These are phyloP conservation scores for Cyclotella atomus DNA, from an alignment of 108 stramenopile genomes.

Conservation along the genomic window DNA sequence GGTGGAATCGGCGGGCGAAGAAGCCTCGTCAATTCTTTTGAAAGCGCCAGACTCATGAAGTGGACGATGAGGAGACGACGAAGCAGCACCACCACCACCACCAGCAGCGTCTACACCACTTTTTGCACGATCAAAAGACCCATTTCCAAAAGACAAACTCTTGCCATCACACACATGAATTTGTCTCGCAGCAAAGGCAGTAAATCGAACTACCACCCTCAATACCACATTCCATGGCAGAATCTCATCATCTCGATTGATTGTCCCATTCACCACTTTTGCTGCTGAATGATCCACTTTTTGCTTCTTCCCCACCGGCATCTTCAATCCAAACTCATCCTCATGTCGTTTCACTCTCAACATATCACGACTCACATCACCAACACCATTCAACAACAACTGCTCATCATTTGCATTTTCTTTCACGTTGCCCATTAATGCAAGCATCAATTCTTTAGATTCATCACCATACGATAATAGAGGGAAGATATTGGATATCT, in stretches of 20 bases:
- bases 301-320: neutral
- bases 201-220: conserved; percentile 36
- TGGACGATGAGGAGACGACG: no score
- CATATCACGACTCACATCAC: no score
- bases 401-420: neutral
- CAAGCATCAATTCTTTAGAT: conserved; percentile 18
- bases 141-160: no score
- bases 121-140: no score
- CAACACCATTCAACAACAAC: neutral
- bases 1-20: no score
- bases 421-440: conserved; percentile 1
- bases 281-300: neutral
- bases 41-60: no score
- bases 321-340: neutral
- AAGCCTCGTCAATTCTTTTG: no score
- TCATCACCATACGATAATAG: conserved; percentile 45
- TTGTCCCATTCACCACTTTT: no score
- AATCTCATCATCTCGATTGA: neutral
- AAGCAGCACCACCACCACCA: no score
- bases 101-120: no score
- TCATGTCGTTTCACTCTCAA: neutral
- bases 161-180: no score
- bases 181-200: conserved; percentile 24
- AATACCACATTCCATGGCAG: conserved; percentile 46
- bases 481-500: conserved; percentile 24